These are phyloP conservation scores for Alternaria dauci DNA, from an alignment of 2,329 filamentous ascomycete genomes.

Conservation along the genomic window DNA sequence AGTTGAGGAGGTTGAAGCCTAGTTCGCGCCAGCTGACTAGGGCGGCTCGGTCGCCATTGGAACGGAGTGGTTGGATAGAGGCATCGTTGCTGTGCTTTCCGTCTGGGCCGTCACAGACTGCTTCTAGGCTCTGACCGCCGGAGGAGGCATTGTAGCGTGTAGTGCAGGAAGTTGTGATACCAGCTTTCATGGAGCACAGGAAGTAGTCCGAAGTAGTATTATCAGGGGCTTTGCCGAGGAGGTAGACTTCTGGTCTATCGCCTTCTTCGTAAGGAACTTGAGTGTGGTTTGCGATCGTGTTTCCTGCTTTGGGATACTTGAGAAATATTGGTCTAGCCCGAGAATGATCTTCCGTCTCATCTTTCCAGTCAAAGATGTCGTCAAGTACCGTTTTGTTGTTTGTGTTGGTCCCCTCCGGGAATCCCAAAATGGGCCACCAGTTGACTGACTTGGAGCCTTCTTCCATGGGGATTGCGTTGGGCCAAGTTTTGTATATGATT, in stretches of 20 bases:
- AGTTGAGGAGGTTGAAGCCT: slow-evolving; percentile 15
- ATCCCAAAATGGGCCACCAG: slow-evolving; percentile 14
- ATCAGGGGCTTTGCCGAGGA: slow-evolving; percentile 14
- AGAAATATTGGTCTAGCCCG: slow-evolving; percentile 15
- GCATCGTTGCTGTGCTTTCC: background rate
- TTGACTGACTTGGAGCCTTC: slow-evolving; percentile 10
- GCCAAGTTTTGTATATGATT: slow-evolving; percentile 13
- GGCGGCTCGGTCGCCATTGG: background rate
- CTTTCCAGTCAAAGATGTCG: slow-evolving; percentile 12
- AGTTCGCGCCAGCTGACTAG: slow-evolving; percentile 9
- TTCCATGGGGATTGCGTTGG: slow-evolving; percentile 8
- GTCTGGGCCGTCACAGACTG: slow-evolving; percentile 3
- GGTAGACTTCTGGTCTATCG: slow-evolving; percentile 12
- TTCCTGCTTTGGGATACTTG: slow-evolving; percentile 14
- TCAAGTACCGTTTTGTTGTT: slow-evolving; percentile 16
- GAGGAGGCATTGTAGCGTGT: slow-evolving; percentile 18
- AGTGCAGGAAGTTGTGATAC: slow-evolving; percentile 10
- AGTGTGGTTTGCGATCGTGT: slow-evolving; percentile 18
- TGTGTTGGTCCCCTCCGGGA: slow-evolving; percentile 7
- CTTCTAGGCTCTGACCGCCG: slow-evolving; percentile 12
- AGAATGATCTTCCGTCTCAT: slow-evolving; percentile 9
- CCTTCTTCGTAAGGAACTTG: background rate
- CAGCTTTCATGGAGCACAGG: slow-evolving; percentile 15
- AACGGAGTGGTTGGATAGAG: background rate
- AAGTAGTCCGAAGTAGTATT: slow-evolving; percentile 14